Conservation (phyloP, 2,329 filamentous ascomycete genomes). For the Fusarium brevicatenulatum region DNA sequence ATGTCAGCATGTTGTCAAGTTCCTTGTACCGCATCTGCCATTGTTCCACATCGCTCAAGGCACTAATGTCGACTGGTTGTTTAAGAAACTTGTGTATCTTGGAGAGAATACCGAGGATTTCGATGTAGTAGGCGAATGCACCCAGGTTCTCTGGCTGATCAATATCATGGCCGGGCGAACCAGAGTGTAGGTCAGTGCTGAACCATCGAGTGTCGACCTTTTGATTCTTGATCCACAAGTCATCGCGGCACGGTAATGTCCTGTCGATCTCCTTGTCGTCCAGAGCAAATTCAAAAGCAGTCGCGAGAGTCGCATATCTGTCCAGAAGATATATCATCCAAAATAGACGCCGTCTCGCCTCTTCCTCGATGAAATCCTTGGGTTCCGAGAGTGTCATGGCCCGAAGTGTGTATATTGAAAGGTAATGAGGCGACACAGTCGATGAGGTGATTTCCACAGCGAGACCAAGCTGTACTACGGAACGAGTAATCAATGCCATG, state of each 20-base stretch:
- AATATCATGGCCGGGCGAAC: constrained; percentile 67
- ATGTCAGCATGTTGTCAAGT: constrained; percentile 80
- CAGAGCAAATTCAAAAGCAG: constrained; percentile 90
- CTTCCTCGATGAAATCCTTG: constrained; percentile 88
- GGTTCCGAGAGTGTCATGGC: constrained; percentile 87
- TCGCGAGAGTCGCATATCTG: constrained; percentile 88
- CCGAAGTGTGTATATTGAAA: constrained; percentile 88
- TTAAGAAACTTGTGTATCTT: constrained; percentile 91
- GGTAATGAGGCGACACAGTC: constrained; percentile 79
- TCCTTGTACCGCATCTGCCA: constrained; percentile 91
- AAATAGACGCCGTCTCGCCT: constrained; percentile 84
- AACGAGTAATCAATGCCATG: constrained; percentile 86
- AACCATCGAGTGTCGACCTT: constrained; percentile 89
- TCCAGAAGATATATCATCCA: constrained; percentile 96
- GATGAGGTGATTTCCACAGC: constrained; percentile 85
- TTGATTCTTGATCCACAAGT: constrained; percentile 85
- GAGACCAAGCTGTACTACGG: constrained; percentile 87
- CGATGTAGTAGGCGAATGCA: constrained; percentile 89
- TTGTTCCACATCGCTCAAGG: constrained; percentile 83
- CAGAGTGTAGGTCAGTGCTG: constrained; percentile 59
- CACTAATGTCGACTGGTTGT: constrained; percentile 87
- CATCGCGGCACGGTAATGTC: constrained; percentile 85
- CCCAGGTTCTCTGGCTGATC: constrained; percentile 84
- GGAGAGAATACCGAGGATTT: constrained; percentile 86
- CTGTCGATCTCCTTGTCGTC: constrained; percentile 92